Conservation (phyloP, 1,284 basidiomycete species). For the Inonotus hispidus region DNA sequence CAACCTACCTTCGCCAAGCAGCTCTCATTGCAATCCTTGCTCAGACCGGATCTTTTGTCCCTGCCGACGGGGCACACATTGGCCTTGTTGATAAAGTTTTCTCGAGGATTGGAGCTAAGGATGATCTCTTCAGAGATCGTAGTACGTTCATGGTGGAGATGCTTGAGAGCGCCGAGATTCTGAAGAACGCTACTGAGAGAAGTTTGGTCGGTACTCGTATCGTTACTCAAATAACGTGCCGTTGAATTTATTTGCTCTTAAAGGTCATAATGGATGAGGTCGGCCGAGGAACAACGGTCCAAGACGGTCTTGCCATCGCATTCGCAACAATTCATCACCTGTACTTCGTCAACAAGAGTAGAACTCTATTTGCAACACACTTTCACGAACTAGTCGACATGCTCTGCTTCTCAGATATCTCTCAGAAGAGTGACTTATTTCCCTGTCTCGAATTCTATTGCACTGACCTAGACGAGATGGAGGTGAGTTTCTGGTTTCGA, state of each 20-base stretch:
- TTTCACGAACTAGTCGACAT: conserved; percentile 92
- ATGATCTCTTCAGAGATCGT: conserved; percentile 88
- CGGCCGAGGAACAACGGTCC: conserved; percentile 89
- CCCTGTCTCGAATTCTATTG: conserved; percentile 77
- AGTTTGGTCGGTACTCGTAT: conserved; percentile 57
- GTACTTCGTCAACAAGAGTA: conserved; percentile 65
- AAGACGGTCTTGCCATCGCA: conserved; percentile 90
- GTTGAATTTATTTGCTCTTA: conserved; percentile 6
- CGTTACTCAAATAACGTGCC: background rate
- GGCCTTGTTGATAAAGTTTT: conserved; percentile 92
- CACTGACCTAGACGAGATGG: conserved; percentile 76
- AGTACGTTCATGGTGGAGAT: conserved; percentile 96
- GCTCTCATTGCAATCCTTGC: conserved; percentile 90
- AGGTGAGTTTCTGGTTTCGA: conserved; percentile 39
- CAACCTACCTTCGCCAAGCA: conserved; percentile 87
- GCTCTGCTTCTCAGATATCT: conserved; percentile 50
- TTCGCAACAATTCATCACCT: conserved; percentile 88
- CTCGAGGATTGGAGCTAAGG: conserved; percentile 92
- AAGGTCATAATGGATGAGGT: conserved; percentile 98
- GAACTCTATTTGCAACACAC: conserved; percentile 93
- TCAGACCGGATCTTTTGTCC: conserved; percentile 91
- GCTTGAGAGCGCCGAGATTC: conserved; percentile 79
- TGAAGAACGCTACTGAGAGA: conserved; percentile 73
- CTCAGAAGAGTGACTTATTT: conserved; percentile 44
- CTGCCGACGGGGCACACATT: conserved; percentile 72